These are phyloP conservation scores for Fusarium humuli DNA, from an alignment of 2,329 filamentous ascomycete species.

Conservation along the genomic window DNA sequence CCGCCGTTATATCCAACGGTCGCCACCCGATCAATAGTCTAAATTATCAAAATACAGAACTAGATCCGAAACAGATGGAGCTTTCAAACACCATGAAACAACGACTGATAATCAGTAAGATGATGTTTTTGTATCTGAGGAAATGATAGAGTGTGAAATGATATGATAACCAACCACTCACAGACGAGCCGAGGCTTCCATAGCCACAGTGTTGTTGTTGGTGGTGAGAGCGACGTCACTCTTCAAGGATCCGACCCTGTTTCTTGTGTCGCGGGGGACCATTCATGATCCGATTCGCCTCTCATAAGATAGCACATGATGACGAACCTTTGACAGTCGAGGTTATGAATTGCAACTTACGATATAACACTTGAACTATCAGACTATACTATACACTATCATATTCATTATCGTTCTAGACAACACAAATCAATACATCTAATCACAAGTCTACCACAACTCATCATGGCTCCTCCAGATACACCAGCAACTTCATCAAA, in stretches of 20 bases:
- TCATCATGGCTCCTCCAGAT: slow-evolving; percentile 18
- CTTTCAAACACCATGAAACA: not conserved
- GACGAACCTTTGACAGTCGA: slow-evolving; percentile 34
- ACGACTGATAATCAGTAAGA: not conserved
- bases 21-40: not conserved
- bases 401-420: not conserved
- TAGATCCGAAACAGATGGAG: not conserved
- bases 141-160: not conserved
- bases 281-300: slow-evolving; percentile 39
- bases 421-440: not conserved
- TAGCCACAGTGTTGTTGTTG: not conserved
- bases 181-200: slow-evolving; percentile 11
- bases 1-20: slow-evolving; percentile 10
- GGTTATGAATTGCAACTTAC: slow-evolving; percentile 2
- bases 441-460: not conserved
- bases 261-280: slow-evolving; percentile 39
- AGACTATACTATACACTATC: not conserved
- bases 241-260: slow-evolving; percentile 42
- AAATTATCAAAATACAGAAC: not conserved
- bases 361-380: not conserved
- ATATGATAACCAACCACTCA: not conserved
- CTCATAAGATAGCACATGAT: slow-evolving; percentile 38
- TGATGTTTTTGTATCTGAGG: too few species aligned
- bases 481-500: slow-evolving; percentile 21
- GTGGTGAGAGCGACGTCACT: slow-evolving; percentile 43